Evolutionary conservation across 148 eudicot species (phyloP), one percentile per base, ranked within the genome.

Genomic region (Nepenthes mirabilis): DNA sequence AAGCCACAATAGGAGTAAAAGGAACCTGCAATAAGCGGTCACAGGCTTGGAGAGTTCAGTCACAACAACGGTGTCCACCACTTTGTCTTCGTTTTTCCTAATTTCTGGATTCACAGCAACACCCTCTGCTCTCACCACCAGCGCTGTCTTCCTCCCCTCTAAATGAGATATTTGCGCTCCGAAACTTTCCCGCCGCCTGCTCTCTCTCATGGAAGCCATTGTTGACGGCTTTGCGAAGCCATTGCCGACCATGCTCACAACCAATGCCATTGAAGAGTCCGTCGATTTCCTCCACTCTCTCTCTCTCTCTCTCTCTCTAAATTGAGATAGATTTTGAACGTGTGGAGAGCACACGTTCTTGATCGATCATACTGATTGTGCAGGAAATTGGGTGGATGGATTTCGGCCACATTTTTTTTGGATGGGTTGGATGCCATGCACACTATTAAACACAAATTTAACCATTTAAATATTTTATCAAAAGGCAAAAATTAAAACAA

Each of bases 1-100:
- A 36, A 48, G 45, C 2, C 23, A 60, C 55, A 0, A 23, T 23
- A 23, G 0, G 23, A 23, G 23, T 23, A 23, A 23, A 23, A 23
- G 23, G 23, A 67, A 91, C 98, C 96, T 83, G 98, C 98, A 93
- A 56, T 93, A 93, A 67, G 98, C 75, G 43, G 98, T 93, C 65
- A 82, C 66, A 50, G 88, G 85, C 75, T 93, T 93, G 57, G 91
- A 64, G 63, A 93, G 94, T 34, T 93, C 89, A 33, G 94, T 62
- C 50, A 83, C 87, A 40, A 83, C 62, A 53, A 88, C 98, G 14
- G 95, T 59, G 70, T 93, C 98, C 1, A 86, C 95, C 36, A 93
- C 98, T 77, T 93, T 88, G 1, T 72, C 95, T 60, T 93, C 98
- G 6, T 66, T 64, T 59, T 91, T 93, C 68, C 91, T 83, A 13